Percentiles rank a stretch among this genome's conserved stretches.
Conservation (phyloP, 2,329 filamentous ascomycete genomes). For the Hymenoscyphus fraxineus region DNA sequence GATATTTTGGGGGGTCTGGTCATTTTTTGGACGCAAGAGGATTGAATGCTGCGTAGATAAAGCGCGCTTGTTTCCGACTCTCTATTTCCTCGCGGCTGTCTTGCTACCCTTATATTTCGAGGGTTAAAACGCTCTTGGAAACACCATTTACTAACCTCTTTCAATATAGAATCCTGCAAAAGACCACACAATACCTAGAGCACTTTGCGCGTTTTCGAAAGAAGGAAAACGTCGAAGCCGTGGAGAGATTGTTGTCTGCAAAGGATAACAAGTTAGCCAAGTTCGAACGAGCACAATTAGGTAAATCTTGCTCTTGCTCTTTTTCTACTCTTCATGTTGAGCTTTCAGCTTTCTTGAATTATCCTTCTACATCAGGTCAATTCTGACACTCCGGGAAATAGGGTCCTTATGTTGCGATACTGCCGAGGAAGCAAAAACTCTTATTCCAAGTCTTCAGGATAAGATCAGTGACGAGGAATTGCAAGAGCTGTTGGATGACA, state of each 20-base stretch:
- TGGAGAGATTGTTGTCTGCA: conserved; percentile 78
- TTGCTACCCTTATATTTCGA: neutral
- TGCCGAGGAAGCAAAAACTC: conserved; percentile 91
- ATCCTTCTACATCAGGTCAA: conserved; percentile 9
- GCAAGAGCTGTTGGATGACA: conserved; percentile 83
- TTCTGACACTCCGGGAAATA: conserved; percentile 38
- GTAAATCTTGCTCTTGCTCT: conserved; percentile 44
- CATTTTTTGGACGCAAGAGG: neutral
- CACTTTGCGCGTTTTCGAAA: conserved; percentile 95
- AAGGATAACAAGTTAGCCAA: conserved; percentile 72
- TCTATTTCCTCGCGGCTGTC: neutral
- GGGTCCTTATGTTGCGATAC: conserved; percentile 89
- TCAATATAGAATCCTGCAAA: conserved; percentile 63
- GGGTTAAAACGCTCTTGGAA: neutral
- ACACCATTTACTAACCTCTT: neutral
- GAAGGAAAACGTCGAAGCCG: conserved; percentile 90
- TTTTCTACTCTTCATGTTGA: neutral
- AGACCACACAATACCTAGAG: conserved; percentile 89
- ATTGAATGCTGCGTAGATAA: neutral
- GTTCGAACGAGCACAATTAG: conserved; percentile 91
- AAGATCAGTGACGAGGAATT: conserved; percentile 91
- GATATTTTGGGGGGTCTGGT: neutral
- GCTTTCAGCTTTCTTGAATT: conserved; percentile 1
- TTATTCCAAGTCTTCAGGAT: conserved; percentile 83
- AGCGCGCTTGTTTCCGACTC: neutral